Evolutionary conservation across 2,329 filamentous ascomycete species (phyloP), one percentile per base, ranked within the genome.

Genomic region (Fusarium coicis): DNA sequence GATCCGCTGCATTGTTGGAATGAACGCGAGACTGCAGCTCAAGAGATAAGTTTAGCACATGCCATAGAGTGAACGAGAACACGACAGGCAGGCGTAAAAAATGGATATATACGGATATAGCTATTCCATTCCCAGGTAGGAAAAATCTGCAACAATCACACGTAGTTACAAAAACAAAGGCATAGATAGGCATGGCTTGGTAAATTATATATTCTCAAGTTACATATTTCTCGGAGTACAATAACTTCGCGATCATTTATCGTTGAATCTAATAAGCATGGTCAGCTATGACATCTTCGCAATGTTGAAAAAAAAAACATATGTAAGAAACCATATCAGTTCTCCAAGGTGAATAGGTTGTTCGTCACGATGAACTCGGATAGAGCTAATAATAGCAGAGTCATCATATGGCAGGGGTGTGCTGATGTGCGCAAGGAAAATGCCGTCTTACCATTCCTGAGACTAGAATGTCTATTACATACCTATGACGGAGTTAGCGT

Each of bases 1-100:
- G 61, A 90, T 97, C 40, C 89, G 92, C 72, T 93, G 93, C 82
- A 92, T 98, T 76, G 92, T 98, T 11, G 95, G 93, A 11, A 95
- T 97, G 94, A 99, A 99, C 80, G 89, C 92, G 30, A 92, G 86
- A 70, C 78, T 92, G 68, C 86, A 90, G 77, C 76, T 87, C 59
- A 85, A 83, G 76, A 77, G 81, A 63, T 84, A 83, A 74, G 30
- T 32, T 26, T 19, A 23, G 36, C 34, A 30, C 19, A 32, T 55
- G 36, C 49, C 16, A n/a, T n/a, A 23, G 15, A 36, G n/a, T 50
- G 11, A 30, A 21, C 9, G 28, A 43, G 18, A 39, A 42, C 37
- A 47, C 47, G 34, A 26, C 26, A 21, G n/a, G 19, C 37, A 30
- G n/a, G 21, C 37, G 32, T 23, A 5, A 21, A 57, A 39, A 21